Percentiles rank a stretch among this genome's conserved stretches.
Evolutionary conservation across 495 filamentous ascomycete genomes (phyloP).

Genomic region (Filosporella fistucella): DNA sequence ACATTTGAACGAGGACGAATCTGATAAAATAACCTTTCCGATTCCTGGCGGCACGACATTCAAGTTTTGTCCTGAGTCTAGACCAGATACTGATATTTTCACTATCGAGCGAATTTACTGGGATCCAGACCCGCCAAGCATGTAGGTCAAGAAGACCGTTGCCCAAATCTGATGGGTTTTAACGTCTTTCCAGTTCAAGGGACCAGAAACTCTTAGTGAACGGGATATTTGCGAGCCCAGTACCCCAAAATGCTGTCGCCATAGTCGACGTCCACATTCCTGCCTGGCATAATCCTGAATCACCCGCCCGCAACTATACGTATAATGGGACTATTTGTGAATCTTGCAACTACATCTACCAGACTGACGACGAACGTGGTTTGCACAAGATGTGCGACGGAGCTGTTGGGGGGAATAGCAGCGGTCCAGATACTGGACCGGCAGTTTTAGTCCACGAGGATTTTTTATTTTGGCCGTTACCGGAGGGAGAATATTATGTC

Average conservation of each 20-base stretch:
- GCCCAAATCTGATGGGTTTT: neutral
- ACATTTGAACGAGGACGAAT: too few species aligned
- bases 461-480: constrained; percentile 4
- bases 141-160: neutral
- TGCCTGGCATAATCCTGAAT: neutral
- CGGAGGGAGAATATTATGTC: neutral
- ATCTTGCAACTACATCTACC: neutral
- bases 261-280: neutral
- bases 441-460: neutral
- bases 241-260: neutral
- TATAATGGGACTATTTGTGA: neutral
- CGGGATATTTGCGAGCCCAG: neutral
- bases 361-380: neutral
- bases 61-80: neutral
- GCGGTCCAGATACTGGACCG: neutral
- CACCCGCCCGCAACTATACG: neutral
- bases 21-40: too few species aligned
- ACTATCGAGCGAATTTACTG: neutral
- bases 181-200: neutral
- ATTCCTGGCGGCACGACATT: neutral
- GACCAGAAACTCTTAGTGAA: neutral
- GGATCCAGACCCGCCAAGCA: neutral
- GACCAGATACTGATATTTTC: neutral
- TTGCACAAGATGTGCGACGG: neutral
- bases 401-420: neutral